These are phyloP conservation scores for Neopestalotiopsis sp. DNA, from an alignment of 2,329 filamentous ascomycete genomes.

Conservation along the genomic window DNA sequence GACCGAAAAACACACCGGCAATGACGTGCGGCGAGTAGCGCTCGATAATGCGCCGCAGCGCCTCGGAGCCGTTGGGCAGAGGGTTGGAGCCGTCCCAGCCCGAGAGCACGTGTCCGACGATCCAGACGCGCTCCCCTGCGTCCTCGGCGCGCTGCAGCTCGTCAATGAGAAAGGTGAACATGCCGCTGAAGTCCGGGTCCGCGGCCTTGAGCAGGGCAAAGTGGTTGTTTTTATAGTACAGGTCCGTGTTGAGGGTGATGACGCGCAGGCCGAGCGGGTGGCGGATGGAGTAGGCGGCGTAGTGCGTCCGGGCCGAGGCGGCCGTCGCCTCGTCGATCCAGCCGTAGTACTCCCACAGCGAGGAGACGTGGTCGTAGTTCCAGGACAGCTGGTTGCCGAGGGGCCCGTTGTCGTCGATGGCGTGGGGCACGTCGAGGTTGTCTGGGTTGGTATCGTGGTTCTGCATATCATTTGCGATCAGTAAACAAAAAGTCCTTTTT, in stretches of 20 bases:
- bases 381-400: slow-evolving; percentile 61
- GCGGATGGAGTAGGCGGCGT: slow-evolving; percentile 60
- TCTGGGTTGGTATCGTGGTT: slow-evolving; percentile 63
- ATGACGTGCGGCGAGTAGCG: slow-evolving; percentile 50
- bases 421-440: slow-evolving; percentile 58
- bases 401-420: slow-evolving; percentile 50
- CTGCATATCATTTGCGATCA: slow-evolving; percentile 3
- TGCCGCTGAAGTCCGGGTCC: slow-evolving; percentile 45
- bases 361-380: slow-evolving; percentile 63
- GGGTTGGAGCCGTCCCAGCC: slow-evolving; percentile 63
- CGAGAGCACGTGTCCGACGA: slow-evolving; percentile 54
- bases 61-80: slow-evolving; percentile 49
- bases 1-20: slow-evolving; percentile 46
- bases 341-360: slow-evolving; percentile 59
- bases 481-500: no score
- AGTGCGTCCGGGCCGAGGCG: slow-evolving; percentile 55
- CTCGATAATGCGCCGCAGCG: slow-evolving; percentile 46
- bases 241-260: slow-evolving; percentile 53
- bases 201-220: slow-evolving; percentile 45
- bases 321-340: slow-evolving; percentile 55
- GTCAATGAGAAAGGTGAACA: slow-evolving; percentile 48
- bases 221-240: slow-evolving; percentile 52
- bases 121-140: slow-evolving; percentile 45
- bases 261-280: slow-evolving; percentile 55
- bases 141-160: slow-evolving; percentile 49